These are phyloP conservation scores for Gliomastix tumulicola DNA, from an alignment of 2,329 filamentous ascomycete genomes.

Conservation along the genomic window DNA sequence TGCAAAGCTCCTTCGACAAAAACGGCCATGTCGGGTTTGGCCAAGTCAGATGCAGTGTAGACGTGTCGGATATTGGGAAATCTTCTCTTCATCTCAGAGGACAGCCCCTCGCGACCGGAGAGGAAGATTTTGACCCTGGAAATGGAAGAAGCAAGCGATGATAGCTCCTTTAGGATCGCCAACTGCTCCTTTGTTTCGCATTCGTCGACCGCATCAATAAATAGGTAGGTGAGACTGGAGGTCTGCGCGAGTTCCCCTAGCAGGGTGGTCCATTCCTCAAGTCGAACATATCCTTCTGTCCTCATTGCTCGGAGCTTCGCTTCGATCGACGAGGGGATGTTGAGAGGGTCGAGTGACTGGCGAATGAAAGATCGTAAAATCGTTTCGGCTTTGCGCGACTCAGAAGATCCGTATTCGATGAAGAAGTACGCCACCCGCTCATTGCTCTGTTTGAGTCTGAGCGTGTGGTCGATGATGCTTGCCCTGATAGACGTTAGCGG, in stretches of 20 bases:
- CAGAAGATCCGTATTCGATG: background rate
- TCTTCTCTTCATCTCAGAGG: constrained; percentile 5
- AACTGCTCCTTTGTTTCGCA: constrained; percentile 14
- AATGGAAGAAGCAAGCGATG: background rate
- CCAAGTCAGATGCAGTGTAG: background rate
- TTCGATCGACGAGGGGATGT: constrained; percentile 1
- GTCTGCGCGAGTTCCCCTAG: too few species aligned
- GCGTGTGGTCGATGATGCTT: too few species aligned
- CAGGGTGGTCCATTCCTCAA: background rate
- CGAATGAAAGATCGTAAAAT: constrained; percentile 9
- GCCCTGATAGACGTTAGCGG: too few species aligned
- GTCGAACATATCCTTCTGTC: background rate
- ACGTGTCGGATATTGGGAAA: constrained; percentile 3
- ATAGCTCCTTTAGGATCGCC: constrained; percentile 1
- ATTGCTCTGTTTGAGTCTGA: too few species aligned
- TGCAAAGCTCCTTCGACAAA: constrained; percentile 5
- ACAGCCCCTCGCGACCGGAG: constrained; percentile 15
- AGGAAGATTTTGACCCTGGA: constrained; percentile 17
- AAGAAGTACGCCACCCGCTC: too few species aligned
- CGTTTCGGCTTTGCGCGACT: constrained; percentile 6
- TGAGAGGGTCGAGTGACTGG: constrained; percentile 4
- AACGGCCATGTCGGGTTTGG: constrained; percentile 5
- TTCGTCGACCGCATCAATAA: constrained; percentile 26
- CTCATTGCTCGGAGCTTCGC: background rate
- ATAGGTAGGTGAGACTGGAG: constrained; percentile 16